Evolutionary conservation across 2,329 filamentous ascomycete genomes (phyloP).

Genomic region (Scopulariopsis brevicaulis): DNA sequence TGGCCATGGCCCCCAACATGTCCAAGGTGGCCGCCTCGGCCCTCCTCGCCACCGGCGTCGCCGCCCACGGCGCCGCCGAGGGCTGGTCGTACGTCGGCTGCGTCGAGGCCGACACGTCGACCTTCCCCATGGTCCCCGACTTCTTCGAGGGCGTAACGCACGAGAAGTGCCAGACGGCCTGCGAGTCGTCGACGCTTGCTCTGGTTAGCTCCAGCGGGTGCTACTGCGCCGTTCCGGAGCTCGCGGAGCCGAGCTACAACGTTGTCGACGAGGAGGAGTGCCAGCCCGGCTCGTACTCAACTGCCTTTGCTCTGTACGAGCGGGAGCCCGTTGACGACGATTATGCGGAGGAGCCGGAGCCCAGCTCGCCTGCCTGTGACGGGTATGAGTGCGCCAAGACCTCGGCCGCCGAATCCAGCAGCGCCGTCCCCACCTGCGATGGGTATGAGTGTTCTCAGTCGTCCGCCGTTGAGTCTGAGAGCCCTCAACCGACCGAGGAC

Average conservation of each 20-base stretch:
- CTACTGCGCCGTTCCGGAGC: slow-evolving; percentile 8
- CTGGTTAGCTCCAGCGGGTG: slow-evolving; percentile 13
- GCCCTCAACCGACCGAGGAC: background rate
- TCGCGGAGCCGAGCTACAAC: slow-evolving; percentile 5
- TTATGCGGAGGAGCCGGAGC: background rate
- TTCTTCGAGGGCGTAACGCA: slow-evolving; percentile 10
- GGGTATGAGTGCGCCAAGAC: too few species aligned
- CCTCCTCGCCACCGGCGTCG: slow-evolving; percentile 13
- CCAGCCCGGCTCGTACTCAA: slow-evolving; percentile 4
- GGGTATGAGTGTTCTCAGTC: too few species aligned
- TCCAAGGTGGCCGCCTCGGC: slow-evolving; percentile 8
- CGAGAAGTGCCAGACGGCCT: slow-evolving; percentile 11
- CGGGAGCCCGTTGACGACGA: slow-evolving; percentile 7
- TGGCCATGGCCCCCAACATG: slow-evolving; percentile 1
- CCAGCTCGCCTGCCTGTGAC: background rate
- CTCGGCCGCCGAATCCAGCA: too few species aligned
- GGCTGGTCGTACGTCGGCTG: slow-evolving; percentile 17
- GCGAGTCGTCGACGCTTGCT: slow-evolving; percentile 10
- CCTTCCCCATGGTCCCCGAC: slow-evolving; percentile 9
- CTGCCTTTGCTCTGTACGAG: slow-evolving; percentile 8
- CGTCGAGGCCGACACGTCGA: slow-evolving; percentile 9
- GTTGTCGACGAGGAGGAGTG: slow-evolving; percentile 12
- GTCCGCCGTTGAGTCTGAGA: slow-evolving; percentile 1
- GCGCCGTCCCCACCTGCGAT: too few species aligned
- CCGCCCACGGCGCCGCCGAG: slow-evolving; percentile 10